Conservation (phyloP, 2,329 filamentous ascomycete species). For the Penicillium sp. region DNA sequence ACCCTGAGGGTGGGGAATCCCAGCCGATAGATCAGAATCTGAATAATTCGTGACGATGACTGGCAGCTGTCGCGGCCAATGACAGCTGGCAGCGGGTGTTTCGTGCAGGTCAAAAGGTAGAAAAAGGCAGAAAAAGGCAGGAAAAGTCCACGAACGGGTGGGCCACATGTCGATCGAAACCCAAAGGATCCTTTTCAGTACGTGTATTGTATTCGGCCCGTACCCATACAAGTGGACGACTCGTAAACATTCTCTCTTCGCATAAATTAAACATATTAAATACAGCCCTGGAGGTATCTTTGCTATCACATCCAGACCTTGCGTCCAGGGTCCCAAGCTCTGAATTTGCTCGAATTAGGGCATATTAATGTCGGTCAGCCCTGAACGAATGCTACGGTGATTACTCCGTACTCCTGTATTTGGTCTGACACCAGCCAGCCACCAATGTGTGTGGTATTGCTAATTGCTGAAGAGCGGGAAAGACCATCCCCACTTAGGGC, state of each 20-base stretch:
- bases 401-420: too few relatives aligned
- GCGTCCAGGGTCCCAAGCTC: neutral
- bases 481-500: constrained; percentile 12
- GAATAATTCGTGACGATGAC: constrained; percentile 18
- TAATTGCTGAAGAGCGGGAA: neutral
- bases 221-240: neutral
- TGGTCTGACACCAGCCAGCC: constrained; percentile 13
- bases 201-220: neutral
- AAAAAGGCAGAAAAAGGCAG: neutral
- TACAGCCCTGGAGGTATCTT: neutral
- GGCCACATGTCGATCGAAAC: constrained; percentile 19
- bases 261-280: neutral
- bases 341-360: neutral
- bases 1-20: constrained; percentile 5
- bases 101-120: constrained; percentile 5
- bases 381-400: neutral
- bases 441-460: constrained; percentile 4
- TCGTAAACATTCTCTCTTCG: neutral
- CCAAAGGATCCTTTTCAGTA: neutral
- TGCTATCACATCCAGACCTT: constrained; percentile 1
- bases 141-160: constrained; percentile 24
- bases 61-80: constrained; percentile 19
- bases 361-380: neutral
- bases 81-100: constrained; percentile 11
- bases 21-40: constrained; percentile 17